Evolutionary conservation across 768 basidiomycete genomes (phyloP).

Genomic region (Leccinum boreale): DNA sequence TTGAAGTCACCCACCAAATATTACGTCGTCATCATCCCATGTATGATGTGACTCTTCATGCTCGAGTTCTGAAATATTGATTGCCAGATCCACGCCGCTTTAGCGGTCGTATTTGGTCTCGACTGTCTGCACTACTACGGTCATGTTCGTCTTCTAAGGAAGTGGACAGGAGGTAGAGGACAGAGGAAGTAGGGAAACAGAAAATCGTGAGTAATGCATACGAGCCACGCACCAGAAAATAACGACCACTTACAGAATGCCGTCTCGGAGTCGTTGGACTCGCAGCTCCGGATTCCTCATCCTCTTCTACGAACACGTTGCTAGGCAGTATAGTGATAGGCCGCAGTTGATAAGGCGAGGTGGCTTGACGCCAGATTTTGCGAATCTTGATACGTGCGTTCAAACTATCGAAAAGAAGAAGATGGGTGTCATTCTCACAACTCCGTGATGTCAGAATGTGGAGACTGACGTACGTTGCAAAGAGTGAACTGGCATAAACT

Average conservation of each 20-base stretch:
- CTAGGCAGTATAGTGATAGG: constrained; percentile 4
- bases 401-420: constrained; percentile 8
- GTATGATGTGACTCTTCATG: neutral
- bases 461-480: constrained; percentile 20
- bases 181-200: neutral
- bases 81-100: neutral
- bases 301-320: neutral
- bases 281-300: neutral
- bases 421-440: neutral
- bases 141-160: constrained; percentile 15
- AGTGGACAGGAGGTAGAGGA: neutral
- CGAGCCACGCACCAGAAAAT: too few species aligned
- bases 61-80: neutral
- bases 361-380: neutral
- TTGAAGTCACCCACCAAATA: too few species aligned
- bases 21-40: too few species aligned
- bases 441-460: neutral
- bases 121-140: constrained; percentile 10
- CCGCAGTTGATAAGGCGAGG: neutral
- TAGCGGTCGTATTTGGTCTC: constrained; percentile 12
- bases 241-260: constrained; percentile 2
- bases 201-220: neutral
- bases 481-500: constrained; percentile 27
- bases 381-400: constrained; percentile 19
- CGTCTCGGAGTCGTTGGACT: neutral